phyloP scores from a whole-genome alignment of 192 early-diverging fungal species.

The Spizellomyces sp. region DNA sequence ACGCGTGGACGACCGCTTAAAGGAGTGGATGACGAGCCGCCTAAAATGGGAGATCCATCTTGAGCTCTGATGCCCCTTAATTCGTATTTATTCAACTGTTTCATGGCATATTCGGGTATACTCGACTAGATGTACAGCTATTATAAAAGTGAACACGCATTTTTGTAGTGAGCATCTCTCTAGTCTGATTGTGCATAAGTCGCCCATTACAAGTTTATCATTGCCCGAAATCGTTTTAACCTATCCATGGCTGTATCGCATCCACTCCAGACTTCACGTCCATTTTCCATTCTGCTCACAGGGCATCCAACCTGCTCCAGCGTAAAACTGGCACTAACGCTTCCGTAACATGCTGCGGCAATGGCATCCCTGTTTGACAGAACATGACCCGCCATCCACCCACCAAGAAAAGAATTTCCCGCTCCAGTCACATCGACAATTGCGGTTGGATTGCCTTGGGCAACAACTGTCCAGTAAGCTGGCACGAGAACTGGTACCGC shows the following conservation, averaged over 20 bases:
- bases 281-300: neutral
- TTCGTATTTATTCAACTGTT: no score
- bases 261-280: no score
- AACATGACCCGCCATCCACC: constrained; percentile 22
- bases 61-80: neutral
- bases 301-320: neutral
- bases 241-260: no score
- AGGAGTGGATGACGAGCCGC: neutral
- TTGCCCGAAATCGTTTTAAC: no score
- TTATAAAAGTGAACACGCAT: no score
- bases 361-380: neutral
- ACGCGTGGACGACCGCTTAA: neutral
- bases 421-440: constrained; percentile 31
- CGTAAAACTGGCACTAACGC: constrained; percentile 20
- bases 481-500: neutral
- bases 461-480: constrained; percentile 17
- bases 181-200: no score
- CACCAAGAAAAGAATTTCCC: constrained; percentile 30
- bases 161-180: no score
- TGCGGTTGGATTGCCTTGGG: neutral
- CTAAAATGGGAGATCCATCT: neutral
- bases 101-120: no score
- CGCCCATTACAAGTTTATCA: no score
- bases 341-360: constrained; percentile 7
- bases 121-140: no score